Percentiles rank a stretch among this genome's conserved stretches.
phyloP scores from a whole-genome alignment of 192 early-diverging fungal genomes.

The Piromyces finnis region DNA sequence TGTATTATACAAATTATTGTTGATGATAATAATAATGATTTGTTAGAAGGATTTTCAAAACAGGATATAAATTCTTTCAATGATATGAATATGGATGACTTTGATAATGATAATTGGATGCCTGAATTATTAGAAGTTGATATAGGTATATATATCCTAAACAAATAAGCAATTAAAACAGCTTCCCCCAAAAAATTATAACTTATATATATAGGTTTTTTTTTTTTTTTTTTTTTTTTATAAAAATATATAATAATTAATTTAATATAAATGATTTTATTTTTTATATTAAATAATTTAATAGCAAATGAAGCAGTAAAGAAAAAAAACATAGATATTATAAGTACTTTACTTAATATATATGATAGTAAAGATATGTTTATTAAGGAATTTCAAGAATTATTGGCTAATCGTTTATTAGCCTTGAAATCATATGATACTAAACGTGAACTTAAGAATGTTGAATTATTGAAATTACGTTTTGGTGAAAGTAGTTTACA shows the following conservation, averaged over 20 bases:
- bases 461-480: slow-evolving; percentile 55
- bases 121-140: slow-evolving; percentile 46
- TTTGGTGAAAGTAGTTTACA: slow-evolving; percentile 44
- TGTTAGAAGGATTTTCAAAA: slow-evolving; percentile 21
- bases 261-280: no score
- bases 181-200: no score
- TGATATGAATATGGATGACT: slow-evolving; percentile 28
- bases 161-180: no score
- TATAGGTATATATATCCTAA: no score
- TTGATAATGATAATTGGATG: slow-evolving; percentile 28
- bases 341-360: slow-evolving; percentile 43
- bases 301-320: slow-evolving; percentile 7
- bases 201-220: no score
- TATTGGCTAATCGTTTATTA: slow-evolving; percentile 33
- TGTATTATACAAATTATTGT: slow-evolving; percentile 49
- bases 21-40: slow-evolving; percentile 29
- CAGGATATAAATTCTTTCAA: slow-evolving; percentile 13
- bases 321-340: slow-evolving; percentile 28
- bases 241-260: no score
- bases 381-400: slow-evolving; percentile 46
- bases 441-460: slow-evolving; percentile 36
- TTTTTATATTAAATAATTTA: no score
- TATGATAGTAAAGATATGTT: slow-evolving; percentile 52
- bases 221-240: no score
- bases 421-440: slow-evolving; percentile 19